phyloP scores from a whole-genome alignment of 495 filamentous ascomycete genomes.

The Cenococcum geophilum region DNA sequence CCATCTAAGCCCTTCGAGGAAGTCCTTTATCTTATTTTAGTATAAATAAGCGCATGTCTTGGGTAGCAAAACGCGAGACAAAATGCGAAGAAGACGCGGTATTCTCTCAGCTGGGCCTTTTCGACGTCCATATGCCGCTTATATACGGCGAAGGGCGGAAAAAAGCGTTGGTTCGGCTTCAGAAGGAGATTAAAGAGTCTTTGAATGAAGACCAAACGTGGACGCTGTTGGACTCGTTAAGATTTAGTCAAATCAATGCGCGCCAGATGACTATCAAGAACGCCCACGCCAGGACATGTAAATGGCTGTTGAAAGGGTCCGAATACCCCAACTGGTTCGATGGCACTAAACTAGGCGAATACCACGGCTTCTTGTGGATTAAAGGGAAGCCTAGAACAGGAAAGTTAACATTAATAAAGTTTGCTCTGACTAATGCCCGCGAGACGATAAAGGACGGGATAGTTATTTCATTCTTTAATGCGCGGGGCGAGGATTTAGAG shows the following conservation, averaged over 20 bases:
- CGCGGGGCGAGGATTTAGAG: slow-evolving; percentile 26
- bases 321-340: slow-evolving; percentile 11
- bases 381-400: slow-evolving; percentile 23
- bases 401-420: slow-evolving; percentile 24
- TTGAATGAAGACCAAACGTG: slow-evolving; percentile 15
- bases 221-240: slow-evolving; percentile 34
- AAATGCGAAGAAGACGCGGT: too few species aligned
- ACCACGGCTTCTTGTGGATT: too few species aligned
- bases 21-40: too few species aligned
- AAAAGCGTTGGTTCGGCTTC: too few species aligned
- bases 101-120: too few species aligned
- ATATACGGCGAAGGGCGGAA: too few species aligned
- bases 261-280: slow-evolving; percentile 36
- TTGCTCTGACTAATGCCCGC: slow-evolving; percentile 1
- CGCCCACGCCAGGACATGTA: slow-evolving; percentile 32
- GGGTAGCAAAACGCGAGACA: too few species aligned
- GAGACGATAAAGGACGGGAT: not conserved
- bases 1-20: too few species aligned
- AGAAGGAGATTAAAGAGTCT: too few species aligned
- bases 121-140: too few species aligned
- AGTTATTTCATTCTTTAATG: slow-evolving; percentile 40
- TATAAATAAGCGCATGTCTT: too few species aligned
- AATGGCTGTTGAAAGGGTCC: slow-evolving; percentile 10
- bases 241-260: slow-evolving; percentile 39
- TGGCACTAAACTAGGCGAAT: not conserved